Conservation (phyloP, 129 eudicot genomes). For the Centella asiatica region DNA sequence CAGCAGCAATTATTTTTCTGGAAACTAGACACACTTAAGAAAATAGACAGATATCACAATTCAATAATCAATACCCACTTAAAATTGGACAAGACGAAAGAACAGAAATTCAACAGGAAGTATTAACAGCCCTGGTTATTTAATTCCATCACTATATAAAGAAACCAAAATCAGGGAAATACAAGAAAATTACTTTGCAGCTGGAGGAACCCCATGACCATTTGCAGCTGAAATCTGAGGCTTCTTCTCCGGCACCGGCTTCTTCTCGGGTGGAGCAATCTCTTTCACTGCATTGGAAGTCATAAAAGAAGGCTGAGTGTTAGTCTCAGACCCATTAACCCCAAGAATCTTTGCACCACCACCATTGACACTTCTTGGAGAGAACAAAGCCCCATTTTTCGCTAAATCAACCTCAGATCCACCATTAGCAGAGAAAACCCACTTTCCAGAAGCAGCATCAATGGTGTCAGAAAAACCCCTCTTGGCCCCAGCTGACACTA, state of each 20-base stretch:
- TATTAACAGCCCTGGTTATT: neutral
- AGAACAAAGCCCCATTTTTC: slow-evolving; percentile 33
- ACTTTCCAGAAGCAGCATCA: slow-evolving; percentile 35
- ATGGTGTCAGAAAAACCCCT: slow-evolving; percentile 59
- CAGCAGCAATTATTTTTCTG: no score
- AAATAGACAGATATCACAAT: no score
- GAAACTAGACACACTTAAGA: no score
- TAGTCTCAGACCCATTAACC: slow-evolving; percentile 6
- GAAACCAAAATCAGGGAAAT: neutral
- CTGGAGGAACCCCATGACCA: slow-evolving; percentile 34
- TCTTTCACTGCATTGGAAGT: slow-evolving; percentile 32
- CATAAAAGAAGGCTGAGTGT: neutral
- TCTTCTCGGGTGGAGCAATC: slow-evolving; percentile 9
- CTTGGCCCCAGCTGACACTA: slow-evolving; percentile 49
- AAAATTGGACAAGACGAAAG: no score
- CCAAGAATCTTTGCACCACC: slow-evolving; percentile 7
- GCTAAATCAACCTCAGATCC: slow-evolving; percentile 44
- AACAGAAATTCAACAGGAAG: neutral
- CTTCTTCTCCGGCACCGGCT: slow-evolving; percentile 29
- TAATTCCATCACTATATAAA: neutral
- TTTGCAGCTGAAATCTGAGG: slow-evolving; percentile 32
- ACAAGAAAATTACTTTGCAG: slow-evolving; percentile 46
- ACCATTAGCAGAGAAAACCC: slow-evolving; percentile 43
- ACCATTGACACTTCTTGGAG: slow-evolving; percentile 24
- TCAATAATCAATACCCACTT: no score